Evolutionary conservation across 116 monocot genomes (phyloP).

Genomic region (Dioscorea cayenensis): DNA sequence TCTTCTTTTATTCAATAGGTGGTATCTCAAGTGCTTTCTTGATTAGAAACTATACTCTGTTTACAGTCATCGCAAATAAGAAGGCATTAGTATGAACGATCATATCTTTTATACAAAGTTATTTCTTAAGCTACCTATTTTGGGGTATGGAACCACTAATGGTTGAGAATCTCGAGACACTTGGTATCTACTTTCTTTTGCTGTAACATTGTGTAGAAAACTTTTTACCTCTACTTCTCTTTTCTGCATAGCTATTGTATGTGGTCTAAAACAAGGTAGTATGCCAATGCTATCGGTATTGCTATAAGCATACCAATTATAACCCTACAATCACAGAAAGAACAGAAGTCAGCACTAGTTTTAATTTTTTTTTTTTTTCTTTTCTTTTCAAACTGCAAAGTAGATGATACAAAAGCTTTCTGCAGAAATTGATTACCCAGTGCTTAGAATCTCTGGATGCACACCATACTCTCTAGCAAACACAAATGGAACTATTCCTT

Average conservation of each 20-base stretch:
- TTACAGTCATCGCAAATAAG: not conserved
- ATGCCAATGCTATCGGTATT: conserved; percentile 51
- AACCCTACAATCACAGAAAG: conserved; percentile 33
- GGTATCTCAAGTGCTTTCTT: not conserved
- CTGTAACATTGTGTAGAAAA: not conserved
- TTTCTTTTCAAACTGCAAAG: not conserved
- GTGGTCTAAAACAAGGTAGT: conserved; percentile 5
- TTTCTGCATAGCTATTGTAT: not conserved
- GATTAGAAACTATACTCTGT: not conserved
- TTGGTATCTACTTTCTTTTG: not conserved
- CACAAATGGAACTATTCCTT: conserved; percentile 79
- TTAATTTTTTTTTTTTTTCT: not conserved
- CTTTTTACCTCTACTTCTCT: not conserved
- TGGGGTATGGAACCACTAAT: not conserved
- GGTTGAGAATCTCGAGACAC: not conserved
- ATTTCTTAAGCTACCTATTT: not conserved
- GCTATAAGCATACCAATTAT: conserved; percentile 64
- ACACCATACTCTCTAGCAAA: conserved; percentile 72
- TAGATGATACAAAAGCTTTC: not conserved
- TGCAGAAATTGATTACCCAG: conserved; percentile 30
- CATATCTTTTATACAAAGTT: not conserved
- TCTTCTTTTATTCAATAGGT: not conserved
- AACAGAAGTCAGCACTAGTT: not conserved
- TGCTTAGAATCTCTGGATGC: conserved; percentile 73
- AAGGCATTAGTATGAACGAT: not conserved